phyloP scores from a whole-genome alignment of 202 grass and related monocot genomes.

The Hordeum pubiflorum region DNA sequence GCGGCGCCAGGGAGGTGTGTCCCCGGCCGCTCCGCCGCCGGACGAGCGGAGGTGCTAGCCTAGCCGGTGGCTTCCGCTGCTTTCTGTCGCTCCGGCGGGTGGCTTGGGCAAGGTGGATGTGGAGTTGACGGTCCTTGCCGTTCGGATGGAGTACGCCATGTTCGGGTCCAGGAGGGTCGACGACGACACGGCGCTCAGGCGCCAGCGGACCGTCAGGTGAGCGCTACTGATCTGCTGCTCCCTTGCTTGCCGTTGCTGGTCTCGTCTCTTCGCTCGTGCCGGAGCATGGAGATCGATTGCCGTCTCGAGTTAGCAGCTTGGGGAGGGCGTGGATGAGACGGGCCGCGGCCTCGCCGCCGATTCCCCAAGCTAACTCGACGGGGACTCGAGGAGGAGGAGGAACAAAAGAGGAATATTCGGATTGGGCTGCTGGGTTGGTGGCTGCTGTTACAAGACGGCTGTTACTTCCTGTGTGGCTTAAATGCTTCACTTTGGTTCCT shows the following conservation, averaged over 20 bases:
- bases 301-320: background rate
- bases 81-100: background rate
- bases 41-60: background rate
- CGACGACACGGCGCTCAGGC: constrained; percentile 45
- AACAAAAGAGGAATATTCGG: background rate
- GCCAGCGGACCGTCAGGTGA: constrained; percentile 86
- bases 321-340: background rate
- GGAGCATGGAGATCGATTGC: background rate
- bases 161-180: constrained; percentile 70
- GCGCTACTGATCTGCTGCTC: too few relatives aligned
- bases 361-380: too few relatives aligned
- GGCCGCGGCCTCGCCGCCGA: background rate
- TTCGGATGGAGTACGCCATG: constrained; percentile 36
- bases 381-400: background rate
- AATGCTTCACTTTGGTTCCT: background rate
- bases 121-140: constrained; percentile 23
- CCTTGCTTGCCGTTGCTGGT: background rate
- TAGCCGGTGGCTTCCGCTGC: background rate
- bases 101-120: background rate
- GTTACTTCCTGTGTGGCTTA: background rate
- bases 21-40: background rate
- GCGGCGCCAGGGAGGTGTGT: background rate
- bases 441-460: background rate
- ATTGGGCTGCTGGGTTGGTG: background rate
- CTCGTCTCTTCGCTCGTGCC: background rate